These are phyloP conservation scores for Epichloe brachyelytri DNA, from an alignment of 2,329 filamentous ascomycete species.

Conservation along the genomic window DNA sequence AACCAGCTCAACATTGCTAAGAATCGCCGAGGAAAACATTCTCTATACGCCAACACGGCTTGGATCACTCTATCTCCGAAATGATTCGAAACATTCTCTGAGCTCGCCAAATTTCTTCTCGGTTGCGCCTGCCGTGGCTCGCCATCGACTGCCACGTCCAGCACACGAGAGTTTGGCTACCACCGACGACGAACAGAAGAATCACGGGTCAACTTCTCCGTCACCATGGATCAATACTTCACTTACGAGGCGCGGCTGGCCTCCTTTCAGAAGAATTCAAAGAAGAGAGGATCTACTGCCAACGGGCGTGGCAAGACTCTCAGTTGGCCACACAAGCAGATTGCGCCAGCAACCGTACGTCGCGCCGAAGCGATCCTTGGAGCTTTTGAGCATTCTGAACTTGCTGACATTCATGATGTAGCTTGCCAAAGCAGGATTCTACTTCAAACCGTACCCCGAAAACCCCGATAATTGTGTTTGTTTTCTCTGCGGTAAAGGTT, in stretches of 20 bases:
- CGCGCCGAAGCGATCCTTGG: not conserved
- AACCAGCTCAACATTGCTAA: not conserved
- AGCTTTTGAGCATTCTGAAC: not conserved
- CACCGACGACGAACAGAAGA: not conserved
- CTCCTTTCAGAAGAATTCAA: slow-evolving; percentile 59
- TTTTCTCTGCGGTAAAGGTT: slow-evolving; percentile 69
- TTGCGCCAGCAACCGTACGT: slow-evolving; percentile 19
- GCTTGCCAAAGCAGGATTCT: slow-evolving; percentile 87
- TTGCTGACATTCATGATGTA: slow-evolving; percentile 26
- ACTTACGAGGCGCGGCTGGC: slow-evolving; percentile 66
- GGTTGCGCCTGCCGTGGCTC: not conserved
- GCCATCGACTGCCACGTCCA: not conserved
- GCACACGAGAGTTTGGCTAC: not conserved
- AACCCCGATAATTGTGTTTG: slow-evolving; percentile 82
- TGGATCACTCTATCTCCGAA: not conserved
- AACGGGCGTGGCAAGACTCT: slow-evolving; percentile 40
- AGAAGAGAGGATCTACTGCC: slow-evolving; percentile 57
- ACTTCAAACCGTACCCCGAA: slow-evolving; percentile 61
- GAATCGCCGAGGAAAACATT: not conserved
- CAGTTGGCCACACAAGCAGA: slow-evolving; percentile 61
- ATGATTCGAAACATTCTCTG: not conserved
- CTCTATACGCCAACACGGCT: not conserved
- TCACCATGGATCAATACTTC: slow-evolving; percentile 29
- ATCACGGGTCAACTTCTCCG: not conserved
- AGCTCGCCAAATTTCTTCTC: not conserved